phyloP scores from a whole-genome alignment of 371 early-diverging fungal genomes.

The Syncephalastrum racemosum region DNA sequence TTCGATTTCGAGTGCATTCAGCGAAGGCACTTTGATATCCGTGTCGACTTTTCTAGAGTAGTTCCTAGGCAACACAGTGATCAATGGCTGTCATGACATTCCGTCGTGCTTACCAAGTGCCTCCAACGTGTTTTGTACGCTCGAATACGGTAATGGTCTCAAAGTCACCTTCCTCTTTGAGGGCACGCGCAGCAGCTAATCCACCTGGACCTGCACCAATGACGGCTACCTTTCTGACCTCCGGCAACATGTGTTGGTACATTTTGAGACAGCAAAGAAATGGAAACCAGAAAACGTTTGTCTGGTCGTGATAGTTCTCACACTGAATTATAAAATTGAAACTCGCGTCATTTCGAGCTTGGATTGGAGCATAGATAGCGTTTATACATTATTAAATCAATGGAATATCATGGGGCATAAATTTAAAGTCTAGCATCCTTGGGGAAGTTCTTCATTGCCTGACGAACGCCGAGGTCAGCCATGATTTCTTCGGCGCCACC shows the following conservation, averaged over 20 bases:
- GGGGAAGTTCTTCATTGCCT: conserved; percentile 31
- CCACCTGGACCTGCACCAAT: conserved; percentile 54
- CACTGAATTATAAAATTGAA: no score
- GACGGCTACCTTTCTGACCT: conserved; percentile 26
- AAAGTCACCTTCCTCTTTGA: conserved; percentile 34
- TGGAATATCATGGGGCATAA: not conserved
- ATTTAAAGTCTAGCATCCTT: conserved; percentile 21
- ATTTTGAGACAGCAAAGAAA: no score
- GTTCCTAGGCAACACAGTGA: conserved; percentile 20
- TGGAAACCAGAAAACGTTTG: no score
- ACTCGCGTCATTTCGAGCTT: no score
- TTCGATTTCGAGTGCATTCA: conserved; percentile 32
- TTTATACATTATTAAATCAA: no score
- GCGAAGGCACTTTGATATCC: conserved; percentile 24
- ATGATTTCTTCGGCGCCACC: conserved; percentile 80
- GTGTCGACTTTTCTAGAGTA: conserved; percentile 20
- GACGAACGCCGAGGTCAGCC: conserved; percentile 36
- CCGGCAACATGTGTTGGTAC: no score
- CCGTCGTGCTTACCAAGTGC: conserved; percentile 41
- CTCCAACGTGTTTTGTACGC: conserved; percentile 35
- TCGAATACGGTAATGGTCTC: conserved; percentile 46
- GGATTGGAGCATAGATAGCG: no score
- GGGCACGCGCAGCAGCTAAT: conserved; percentile 36
- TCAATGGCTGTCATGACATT: not conserved
- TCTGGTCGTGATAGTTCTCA: no score